These are phyloP conservation scores for Pseudogymnoascus sp. DNA, from an alignment of 2,329 filamentous ascomycete genomes.

Conservation along the genomic window DNA sequence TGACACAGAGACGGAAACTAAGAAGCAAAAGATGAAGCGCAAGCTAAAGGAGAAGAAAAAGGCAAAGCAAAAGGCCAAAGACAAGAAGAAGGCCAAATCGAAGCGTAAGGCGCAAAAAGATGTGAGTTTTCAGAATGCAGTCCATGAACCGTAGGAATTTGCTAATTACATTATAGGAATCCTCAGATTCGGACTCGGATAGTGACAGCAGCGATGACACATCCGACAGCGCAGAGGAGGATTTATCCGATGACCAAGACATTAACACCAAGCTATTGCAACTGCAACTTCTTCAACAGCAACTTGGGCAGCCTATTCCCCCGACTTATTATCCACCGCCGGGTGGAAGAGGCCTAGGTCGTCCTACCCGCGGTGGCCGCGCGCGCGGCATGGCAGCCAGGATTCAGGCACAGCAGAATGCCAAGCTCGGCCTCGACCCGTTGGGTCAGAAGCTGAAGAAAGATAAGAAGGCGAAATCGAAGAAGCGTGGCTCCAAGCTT, in stretches of 20 bases:
- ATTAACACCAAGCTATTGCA: constrained; percentile 24
- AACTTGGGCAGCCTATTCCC: constrained; percentile 15
- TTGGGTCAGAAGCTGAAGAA: constrained; percentile 26
- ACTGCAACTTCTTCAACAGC: constrained; percentile 21
- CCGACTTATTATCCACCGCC: constrained; percentile 11
- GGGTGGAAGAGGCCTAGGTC: constrained; percentile 9
- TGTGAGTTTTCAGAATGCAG: constrained; percentile 16
- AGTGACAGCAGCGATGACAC: constrained; percentile 24
- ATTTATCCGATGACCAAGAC: constrained; percentile 27
- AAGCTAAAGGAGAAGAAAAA: constrained; percentile 32
- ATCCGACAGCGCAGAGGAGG: constrained; percentile 28
- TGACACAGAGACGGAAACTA: constrained; percentile 21
- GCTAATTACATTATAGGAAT: constrained; percentile 15
- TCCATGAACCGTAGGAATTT: constrained; percentile 14
- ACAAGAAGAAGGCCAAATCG: constrained; percentile 33
- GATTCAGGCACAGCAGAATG: constrained; percentile 21
- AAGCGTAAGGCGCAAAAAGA: constrained; percentile 32
- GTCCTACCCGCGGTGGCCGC: constrained; percentile 13
- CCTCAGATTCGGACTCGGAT: constrained; percentile 25
- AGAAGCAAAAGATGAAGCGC: constrained; percentile 29
- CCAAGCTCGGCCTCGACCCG: constrained; percentile 22
- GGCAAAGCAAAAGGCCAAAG: constrained; percentile 28
- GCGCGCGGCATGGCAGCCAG: constrained; percentile 16
- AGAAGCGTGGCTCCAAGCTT: constrained; percentile 43
- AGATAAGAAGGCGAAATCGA: constrained; percentile 33